Percentiles rank a stretch among this genome's conserved stretches.
Conservation (phyloP, 2,329 filamentous ascomycete species). For the Aspergillus pseudoglaucus region DNA sequence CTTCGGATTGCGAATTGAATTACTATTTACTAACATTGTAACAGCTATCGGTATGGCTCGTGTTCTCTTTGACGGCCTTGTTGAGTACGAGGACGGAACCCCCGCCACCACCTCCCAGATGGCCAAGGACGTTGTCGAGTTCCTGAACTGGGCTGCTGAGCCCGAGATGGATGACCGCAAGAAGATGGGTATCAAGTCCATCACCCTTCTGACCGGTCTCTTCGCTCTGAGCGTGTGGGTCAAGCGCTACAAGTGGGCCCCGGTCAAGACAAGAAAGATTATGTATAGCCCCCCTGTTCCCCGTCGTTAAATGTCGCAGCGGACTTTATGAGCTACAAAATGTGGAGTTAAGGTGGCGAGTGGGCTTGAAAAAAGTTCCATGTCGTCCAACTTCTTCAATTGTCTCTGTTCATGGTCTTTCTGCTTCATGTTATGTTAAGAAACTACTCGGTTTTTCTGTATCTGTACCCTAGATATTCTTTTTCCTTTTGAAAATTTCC, state of each 20-base stretch:
- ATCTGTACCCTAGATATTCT: constrained; percentile 41
- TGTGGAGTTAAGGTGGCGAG: constrained; percentile 18
- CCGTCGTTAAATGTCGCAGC: constrained; percentile 27
- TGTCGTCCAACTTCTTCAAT: constrained; percentile 18
- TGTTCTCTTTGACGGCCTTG: constrained; percentile 93
- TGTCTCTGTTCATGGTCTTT: constrained; percentile 22
- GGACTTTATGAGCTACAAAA: constrained; percentile 25
- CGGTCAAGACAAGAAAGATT: constrained; percentile 92
- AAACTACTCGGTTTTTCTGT: constrained; percentile 33
- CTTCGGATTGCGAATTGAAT: background rate
- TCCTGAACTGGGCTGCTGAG: constrained; percentile 98
- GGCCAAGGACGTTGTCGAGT: constrained; percentile 98
- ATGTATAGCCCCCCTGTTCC: constrained; percentile 68
- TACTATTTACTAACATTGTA: constrained; percentile 8
- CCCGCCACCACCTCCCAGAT: constrained; percentile 95
- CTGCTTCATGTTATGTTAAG: constrained; percentile 31
- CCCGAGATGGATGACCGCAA: constrained; percentile 99
- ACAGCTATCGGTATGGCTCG: constrained; percentile 87
- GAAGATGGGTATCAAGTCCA: constrained; percentile 98
- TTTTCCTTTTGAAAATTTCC: constrained; percentile 32
- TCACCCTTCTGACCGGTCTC: constrained; percentile 71
- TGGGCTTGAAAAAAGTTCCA: constrained; percentile 20
- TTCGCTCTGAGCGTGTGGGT: constrained; percentile 91
- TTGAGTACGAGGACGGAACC: constrained; percentile 96
- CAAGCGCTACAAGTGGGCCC: constrained; percentile 99